Conservation (phyloP, 805 yeast genomes). For the Ogataea pini region DNA sequence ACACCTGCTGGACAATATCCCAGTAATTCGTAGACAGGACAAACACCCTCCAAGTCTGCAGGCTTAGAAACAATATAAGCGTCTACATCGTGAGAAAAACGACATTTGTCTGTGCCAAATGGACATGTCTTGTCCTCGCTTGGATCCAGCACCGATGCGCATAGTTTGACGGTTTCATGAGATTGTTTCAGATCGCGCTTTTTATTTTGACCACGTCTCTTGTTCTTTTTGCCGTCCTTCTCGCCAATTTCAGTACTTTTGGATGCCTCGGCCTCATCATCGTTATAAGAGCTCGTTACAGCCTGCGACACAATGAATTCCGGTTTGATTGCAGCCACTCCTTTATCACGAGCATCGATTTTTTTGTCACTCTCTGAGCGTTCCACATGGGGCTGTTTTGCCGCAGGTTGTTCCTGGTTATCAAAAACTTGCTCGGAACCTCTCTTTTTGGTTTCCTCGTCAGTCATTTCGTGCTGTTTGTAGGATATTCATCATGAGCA, state of each 20-base stretch:
- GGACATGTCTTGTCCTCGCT: slow-evolving; percentile 49
- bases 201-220: slow-evolving; percentile 42
- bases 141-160: slow-evolving; percentile 64
- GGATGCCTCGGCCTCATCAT: slow-evolving; percentile 49
- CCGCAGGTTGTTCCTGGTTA: slow-evolving; percentile 9
- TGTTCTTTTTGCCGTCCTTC: slow-evolving; percentile 38
- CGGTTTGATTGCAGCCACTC: slow-evolving; percentile 75
- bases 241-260: slow-evolving; percentile 38
- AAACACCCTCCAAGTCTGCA: slow-evolving; percentile 68
- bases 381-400: slow-evolving; percentile 6
- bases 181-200: slow-evolving; percentile 70
- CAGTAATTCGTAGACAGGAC: slow-evolving; percentile 80
- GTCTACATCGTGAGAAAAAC: slow-evolving; percentile 72
- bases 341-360: slow-evolving; percentile 40
- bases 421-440: slow-evolving; percentile 1
- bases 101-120: slow-evolving; percentile 71
- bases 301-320: slow-evolving; percentile 54
- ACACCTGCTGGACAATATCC: slow-evolving; percentile 93
- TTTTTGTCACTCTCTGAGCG: not conserved
- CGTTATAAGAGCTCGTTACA: slow-evolving; percentile 33
- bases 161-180: slow-evolving; percentile 63
- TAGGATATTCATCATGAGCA: too few species aligned
- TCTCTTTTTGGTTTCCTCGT: slow-evolving; percentile 4
- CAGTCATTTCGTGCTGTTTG: not conserved
- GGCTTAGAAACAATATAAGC: slow-evolving; percentile 66